A percentile compares a stretch with the other conserved stretches of the same genome.
Evolutionary conservation across 331 rosid genomes (phyloP).

Genomic region (Telfairia occidentalis): DNA sequence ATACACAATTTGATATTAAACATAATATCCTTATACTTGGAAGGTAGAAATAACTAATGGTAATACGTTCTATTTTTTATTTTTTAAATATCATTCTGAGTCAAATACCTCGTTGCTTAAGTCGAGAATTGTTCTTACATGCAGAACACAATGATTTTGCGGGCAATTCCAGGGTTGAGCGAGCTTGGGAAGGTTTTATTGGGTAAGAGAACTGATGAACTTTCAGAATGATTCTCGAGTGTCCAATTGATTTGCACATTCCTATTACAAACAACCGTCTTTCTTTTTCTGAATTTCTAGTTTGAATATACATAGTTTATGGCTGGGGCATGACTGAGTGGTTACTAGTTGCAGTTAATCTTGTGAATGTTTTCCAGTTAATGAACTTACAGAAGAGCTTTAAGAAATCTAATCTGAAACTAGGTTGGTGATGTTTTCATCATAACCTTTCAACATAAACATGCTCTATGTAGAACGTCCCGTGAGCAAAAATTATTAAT

Average conservation of each 20-base stretch:
- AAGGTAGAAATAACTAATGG: not conserved
- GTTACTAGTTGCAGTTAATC: not conserved
- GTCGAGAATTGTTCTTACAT: constrained; percentile 7
- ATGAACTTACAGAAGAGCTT: not conserved
- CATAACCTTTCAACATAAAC: not conserved
- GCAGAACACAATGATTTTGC: constrained; percentile 81
- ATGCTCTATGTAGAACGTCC: not conserved
- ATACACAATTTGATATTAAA: not conserved
- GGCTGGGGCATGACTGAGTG: constrained; percentile 3
- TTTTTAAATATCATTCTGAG: not conserved
- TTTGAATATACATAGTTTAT: not conserved
- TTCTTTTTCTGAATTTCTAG: not conserved
- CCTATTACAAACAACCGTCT: not conserved
- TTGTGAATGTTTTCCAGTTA: not conserved
- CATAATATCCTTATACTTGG: not conserved
- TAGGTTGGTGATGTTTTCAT: not conserved
- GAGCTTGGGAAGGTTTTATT: constrained; percentile 64
- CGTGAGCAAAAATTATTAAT: not conserved
- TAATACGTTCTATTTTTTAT: not conserved
- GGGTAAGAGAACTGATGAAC: constrained; percentile 31
- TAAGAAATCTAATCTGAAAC: not conserved
- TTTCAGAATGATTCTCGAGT: not conserved
- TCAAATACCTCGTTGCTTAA: not conserved
- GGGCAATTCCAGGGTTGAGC: constrained; percentile 84
- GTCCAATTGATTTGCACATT: not conserved